Evolutionary conservation across 192 early-diverging fungal genomes (phyloP).

Genomic region (Spinellus fusiger): DNA sequence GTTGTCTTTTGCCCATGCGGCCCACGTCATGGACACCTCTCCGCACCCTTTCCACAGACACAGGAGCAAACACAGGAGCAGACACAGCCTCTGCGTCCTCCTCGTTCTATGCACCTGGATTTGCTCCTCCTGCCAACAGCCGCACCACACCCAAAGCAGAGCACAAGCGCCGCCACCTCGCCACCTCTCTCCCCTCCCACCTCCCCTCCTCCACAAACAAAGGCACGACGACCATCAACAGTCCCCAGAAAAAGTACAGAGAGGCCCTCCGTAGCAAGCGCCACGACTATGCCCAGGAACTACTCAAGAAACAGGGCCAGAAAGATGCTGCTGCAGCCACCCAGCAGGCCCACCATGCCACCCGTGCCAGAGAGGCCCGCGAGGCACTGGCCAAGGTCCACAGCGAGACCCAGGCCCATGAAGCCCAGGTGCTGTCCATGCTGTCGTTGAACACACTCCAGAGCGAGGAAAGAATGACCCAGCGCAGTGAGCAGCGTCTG

Average conservation of each 20-base stretch:
- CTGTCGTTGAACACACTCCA: background rate
- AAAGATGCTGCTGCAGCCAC: slow-evolving; percentile 7
- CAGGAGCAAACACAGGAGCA: no score
- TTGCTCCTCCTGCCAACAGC: slow-evolving; percentile 21
- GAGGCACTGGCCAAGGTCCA: slow-evolving; percentile 3
- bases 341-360: background rate
- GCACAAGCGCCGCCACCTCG: slow-evolving; percentile 10
- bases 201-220: background rate
- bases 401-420: slow-evolving; percentile 8
- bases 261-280: slow-evolving; percentile 22
- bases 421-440: slow-evolving; percentile 14
- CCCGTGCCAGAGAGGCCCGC: background rate
- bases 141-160: slow-evolving; percentile 8
- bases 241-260: slow-evolving; percentile 13
- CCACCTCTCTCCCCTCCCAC: slow-evolving; percentile 18
- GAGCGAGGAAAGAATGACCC: background rate
- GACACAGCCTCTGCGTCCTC: no score
- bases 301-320: slow-evolving; percentile 20
- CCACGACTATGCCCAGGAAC: slow-evolving; percentile 26
- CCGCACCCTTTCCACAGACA: background rate
- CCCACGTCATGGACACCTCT: background rate
- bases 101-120: slow-evolving; percentile 23
- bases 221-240: background rate
- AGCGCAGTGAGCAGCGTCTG: background rate
- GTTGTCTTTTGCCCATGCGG: background rate